Percentiles rank a stretch among this genome's conserved stretches.
Conservation (phyloP, 1,139 yeast species). For the Geotrichum australiense region DNA sequence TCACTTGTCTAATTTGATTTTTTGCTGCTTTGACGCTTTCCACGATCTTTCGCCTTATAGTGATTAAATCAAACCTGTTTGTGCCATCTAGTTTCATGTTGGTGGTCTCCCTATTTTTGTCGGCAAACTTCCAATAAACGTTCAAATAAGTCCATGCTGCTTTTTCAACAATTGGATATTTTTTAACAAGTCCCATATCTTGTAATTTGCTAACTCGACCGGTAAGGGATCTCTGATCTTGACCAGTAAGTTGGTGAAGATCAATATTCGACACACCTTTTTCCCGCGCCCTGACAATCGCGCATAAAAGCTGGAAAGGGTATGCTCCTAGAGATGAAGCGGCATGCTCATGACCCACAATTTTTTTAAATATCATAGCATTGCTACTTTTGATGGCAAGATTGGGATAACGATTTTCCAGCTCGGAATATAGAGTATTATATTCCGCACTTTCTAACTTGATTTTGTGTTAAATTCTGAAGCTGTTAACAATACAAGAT, state of each 20-base stretch:
- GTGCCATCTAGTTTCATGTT: constrained; percentile 6
- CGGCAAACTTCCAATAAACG: constrained; percentile 29
- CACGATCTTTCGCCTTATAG: constrained; percentile 42
- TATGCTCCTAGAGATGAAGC: constrained; percentile 24
- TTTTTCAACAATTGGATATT: constrained; percentile 31
- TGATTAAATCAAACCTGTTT: constrained; percentile 32
- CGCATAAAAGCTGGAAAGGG: constrained; percentile 35
- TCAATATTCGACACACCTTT: constrained; percentile 36
- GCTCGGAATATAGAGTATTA: constrained; percentile 16
- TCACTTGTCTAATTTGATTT: constrained; percentile 53
- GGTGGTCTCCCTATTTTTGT: constrained; percentile 17
- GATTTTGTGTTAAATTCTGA: no score
- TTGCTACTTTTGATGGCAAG: constrained; percentile 31
- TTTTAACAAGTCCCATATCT: constrained; percentile 32
- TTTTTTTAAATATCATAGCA: constrained; percentile 33
- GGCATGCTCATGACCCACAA: constrained; percentile 32
- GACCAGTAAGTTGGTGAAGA: constrained; percentile 33
- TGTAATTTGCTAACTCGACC: constrained; percentile 32
- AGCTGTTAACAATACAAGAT: no score
- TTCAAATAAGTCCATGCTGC: constrained; percentile 31
- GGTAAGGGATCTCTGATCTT: constrained; percentile 37
- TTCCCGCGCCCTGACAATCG: constrained; percentile 33
- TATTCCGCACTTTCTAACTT: no score
- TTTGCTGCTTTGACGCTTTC: constrained; percentile 57
- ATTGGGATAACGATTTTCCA: constrained; percentile 21